Conservation (phyloP, 495 filamentous ascomycete species). For the Penicillium bialowiezense region DNA sequence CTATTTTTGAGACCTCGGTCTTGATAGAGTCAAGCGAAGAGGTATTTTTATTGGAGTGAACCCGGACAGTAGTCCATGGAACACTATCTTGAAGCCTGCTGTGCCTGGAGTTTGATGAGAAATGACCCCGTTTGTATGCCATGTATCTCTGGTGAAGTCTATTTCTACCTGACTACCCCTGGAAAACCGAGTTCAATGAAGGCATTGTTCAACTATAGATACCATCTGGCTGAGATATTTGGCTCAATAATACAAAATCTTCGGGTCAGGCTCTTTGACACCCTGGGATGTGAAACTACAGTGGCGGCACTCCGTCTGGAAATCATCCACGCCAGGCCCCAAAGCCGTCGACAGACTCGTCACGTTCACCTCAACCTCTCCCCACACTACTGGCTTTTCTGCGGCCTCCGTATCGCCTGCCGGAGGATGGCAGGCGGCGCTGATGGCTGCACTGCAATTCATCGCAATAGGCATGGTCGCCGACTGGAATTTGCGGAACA, state of each 20-base stretch:
- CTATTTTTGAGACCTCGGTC: too few relatives aligned
- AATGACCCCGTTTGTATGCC: too few relatives aligned
- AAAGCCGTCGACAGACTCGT: background rate
- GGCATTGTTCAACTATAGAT: too few relatives aligned
- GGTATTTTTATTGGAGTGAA: too few relatives aligned
- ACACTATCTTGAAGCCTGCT: too few relatives aligned
- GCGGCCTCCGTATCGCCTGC: background rate
- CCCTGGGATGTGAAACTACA: background rate
- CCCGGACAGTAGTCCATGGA: too few relatives aligned
- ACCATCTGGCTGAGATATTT: too few relatives aligned
- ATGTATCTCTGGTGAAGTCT: too few relatives aligned
- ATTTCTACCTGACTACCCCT: too few relatives aligned
- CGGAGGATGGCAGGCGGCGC: slow-evolving; percentile 7
- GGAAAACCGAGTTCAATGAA: too few relatives aligned
- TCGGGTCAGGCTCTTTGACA: background rate
- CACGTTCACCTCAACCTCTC: background rate
- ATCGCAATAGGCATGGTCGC: background rate
- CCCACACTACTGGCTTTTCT: slow-evolving; percentile 3
- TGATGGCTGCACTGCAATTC: background rate
- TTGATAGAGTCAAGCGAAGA: too few relatives aligned
- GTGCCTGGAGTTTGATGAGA: too few relatives aligned
- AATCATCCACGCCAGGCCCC: background rate
- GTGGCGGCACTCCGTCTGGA: background rate
- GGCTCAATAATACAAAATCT: background rate
- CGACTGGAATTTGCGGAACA: background rate